A percentile compares a stretch with the other conserved stretches of the same genome.
Evolutionary conservation across 2,329 filamentous ascomycete species (phyloP).

Genomic region (Cercospora sp.): DNA sequence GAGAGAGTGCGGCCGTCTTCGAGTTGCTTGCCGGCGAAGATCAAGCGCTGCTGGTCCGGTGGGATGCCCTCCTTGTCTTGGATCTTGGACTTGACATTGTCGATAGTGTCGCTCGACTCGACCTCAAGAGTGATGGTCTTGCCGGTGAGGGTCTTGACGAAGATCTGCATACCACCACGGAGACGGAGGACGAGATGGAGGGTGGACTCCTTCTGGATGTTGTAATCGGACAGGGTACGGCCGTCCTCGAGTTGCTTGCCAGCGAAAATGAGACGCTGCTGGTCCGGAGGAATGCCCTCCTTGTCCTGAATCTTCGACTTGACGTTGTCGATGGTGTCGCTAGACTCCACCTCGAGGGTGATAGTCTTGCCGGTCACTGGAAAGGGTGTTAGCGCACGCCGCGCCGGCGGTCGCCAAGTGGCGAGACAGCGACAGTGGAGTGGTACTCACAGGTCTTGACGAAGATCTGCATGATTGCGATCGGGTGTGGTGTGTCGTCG

Average conservation of each 20-base stretch:
- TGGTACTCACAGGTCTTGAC: conserved; percentile 83
- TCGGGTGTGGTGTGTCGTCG: conserved; percentile 26
- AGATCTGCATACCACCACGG: conserved; percentile 72
- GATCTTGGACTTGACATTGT: conserved; percentile 99
- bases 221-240: conserved; percentile 86
- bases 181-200: conserved; percentile 66
- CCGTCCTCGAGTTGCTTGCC: conserved; percentile 97
- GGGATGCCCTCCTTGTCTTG: conserved; percentile 99
- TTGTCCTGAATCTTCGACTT: conserved; percentile 98
- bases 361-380: conserved; percentile 68
- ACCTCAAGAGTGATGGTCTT: conserved; percentile 99
- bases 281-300: conserved; percentile 93
- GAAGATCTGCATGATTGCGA: conserved; percentile 82
- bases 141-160: conserved; percentile 99
- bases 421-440: conserved; percentile 34
- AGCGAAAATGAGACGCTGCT: conserved; percentile 94
- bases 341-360: conserved; percentile 67
- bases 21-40: conserved; percentile 98
- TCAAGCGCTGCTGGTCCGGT: conserved; percentile 96
- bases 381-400: conserved; percentile 39
- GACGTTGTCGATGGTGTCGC: conserved; percentile 92
- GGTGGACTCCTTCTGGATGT: conserved; percentile 76
- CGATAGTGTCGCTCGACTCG: conserved; percentile 97
- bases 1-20: conserved; percentile 95
- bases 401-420: conserved; percentile 1